phyloP scores from a whole-genome alignment of 148 eudicot species.

The Talinum fruticosum region DNA sequence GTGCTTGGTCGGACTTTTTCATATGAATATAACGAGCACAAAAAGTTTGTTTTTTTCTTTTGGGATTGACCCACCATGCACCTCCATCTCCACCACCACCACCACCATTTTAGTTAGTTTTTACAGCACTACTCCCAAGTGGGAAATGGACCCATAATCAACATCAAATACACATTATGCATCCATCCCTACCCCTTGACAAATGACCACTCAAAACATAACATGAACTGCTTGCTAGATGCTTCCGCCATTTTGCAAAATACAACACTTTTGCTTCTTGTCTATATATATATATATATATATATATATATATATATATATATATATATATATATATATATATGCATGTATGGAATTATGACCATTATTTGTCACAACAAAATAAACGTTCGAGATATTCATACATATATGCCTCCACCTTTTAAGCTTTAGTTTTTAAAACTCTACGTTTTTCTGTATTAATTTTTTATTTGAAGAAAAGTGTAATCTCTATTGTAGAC shows the following conservation, averaged over 20 bases:
- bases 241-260: conserved; percentile 20
- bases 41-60: too few relatives aligned
- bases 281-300: background rate
- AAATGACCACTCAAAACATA: conserved; percentile 21
- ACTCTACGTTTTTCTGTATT: too few relatives aligned
- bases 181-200: conserved; percentile 20
- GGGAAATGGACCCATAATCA: conserved; percentile 17
- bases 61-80: background rate
- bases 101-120: conserved; percentile 19
- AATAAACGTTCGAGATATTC: too few relatives aligned
- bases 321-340: too few relatives aligned
- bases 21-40: background rate
- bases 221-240: conserved; percentile 15
- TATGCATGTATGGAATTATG: background rate
- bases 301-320: too few relatives aligned
- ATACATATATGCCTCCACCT: too few relatives aligned
- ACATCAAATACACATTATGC: background rate
- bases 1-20: conserved; percentile 20
- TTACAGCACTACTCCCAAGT: conserved; percentile 12
- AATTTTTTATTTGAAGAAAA: too few relatives aligned
- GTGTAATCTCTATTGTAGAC: too few relatives aligned
- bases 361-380: too few relatives aligned
- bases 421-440: too few relatives aligned
- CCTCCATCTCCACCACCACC: conserved; percentile 4
- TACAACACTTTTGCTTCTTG: background rate